Conservation (phyloP, 2,329 filamentous ascomycete species). For the Pseudopyricularia javanii region DNA sequence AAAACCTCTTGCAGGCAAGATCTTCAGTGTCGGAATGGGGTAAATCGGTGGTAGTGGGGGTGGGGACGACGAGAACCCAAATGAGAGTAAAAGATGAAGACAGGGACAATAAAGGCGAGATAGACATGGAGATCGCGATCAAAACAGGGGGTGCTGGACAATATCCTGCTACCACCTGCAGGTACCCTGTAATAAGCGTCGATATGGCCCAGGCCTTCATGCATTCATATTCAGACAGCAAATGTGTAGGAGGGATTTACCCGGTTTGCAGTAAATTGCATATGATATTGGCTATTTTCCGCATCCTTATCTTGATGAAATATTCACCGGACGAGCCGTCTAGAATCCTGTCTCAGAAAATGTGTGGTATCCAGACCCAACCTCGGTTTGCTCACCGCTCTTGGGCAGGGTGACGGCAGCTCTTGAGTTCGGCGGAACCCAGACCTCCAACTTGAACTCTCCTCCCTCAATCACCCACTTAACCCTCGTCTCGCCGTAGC, state of each 20-base stretch:
- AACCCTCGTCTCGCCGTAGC: slow-evolving; percentile 17
- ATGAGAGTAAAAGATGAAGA: no score
- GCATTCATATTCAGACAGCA: not conserved
- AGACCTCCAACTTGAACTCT: slow-evolving; percentile 6
- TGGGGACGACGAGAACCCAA: no score
- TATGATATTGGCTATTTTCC: not conserved
- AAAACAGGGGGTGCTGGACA: no score
- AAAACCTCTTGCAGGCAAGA: no score
- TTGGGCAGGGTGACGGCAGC: slow-evolving; percentile 7
- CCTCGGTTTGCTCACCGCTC: not conserved
- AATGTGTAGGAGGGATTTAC: not conserved
- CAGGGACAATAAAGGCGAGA: no score
- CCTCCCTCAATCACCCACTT: slow-evolving; percentile 15
- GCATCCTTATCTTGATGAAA: not conserved
- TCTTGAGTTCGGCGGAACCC: slow-evolving; percentile 8
- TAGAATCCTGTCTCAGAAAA: not conserved
- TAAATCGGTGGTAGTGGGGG: no score
- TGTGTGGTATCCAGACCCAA: slow-evolving; percentile 6
- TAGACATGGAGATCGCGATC: no score
- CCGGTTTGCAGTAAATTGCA: not conserved
- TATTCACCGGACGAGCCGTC: not conserved
- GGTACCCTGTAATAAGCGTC: no score
- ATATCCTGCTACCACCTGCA: no score
- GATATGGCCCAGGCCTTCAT: no score
- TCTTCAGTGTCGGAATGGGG: no score